Conservation (phyloP, 202 grass and related monocot genomes). For the Hordeum pubiflorum region DNA sequence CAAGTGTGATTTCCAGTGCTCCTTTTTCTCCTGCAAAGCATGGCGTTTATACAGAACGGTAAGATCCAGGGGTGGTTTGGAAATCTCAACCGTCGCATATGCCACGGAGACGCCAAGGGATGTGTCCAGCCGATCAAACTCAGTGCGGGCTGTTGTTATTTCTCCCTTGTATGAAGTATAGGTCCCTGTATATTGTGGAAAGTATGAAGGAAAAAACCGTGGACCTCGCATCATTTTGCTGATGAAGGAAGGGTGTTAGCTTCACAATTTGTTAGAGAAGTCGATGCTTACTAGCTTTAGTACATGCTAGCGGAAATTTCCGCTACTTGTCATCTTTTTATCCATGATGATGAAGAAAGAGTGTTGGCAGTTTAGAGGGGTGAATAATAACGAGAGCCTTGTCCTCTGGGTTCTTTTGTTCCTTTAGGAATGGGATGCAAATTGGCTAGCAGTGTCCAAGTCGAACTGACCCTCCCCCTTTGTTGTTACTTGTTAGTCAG, state of each 20-base stretch:
- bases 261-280: conserved; percentile 42
- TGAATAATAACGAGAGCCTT: conserved; percentile 40
- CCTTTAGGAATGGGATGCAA: conserved; percentile 50
- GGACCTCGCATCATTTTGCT: conserved; percentile 51
- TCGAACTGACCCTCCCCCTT: conserved; percentile 30
- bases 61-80: conserved; percentile 28
- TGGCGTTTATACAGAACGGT: conserved; percentile 24
- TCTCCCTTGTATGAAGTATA: conserved; percentile 54
- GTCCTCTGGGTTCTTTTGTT: conserved; percentile 37
- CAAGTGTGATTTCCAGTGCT: conserved; percentile 26
- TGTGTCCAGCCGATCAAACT: conserved; percentile 51
- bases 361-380: conserved; percentile 43
- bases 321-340: conserved; percentile 33
- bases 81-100: conserved; percentile 21
- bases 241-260: conserved; percentile 48
- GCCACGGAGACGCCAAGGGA: conserved; percentile 37
- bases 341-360: conserved; percentile 37
- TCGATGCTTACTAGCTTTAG: conserved; percentile 47
- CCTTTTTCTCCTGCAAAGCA: conserved; percentile 47
- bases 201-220: conserved; percentile 20
- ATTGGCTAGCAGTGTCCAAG: conserved; percentile 39
- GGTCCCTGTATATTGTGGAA: conserved; percentile 85
- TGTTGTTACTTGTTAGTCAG: conserved; percentile 38
- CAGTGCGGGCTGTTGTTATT: conserved; percentile 36
- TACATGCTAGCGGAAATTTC: conserved; percentile 30